Evolutionary conservation across 176 grass and related monocot species (phyloP), one percentile per base, ranked within the genome.

Genomic region (Calamus simplicifolius): DNA sequence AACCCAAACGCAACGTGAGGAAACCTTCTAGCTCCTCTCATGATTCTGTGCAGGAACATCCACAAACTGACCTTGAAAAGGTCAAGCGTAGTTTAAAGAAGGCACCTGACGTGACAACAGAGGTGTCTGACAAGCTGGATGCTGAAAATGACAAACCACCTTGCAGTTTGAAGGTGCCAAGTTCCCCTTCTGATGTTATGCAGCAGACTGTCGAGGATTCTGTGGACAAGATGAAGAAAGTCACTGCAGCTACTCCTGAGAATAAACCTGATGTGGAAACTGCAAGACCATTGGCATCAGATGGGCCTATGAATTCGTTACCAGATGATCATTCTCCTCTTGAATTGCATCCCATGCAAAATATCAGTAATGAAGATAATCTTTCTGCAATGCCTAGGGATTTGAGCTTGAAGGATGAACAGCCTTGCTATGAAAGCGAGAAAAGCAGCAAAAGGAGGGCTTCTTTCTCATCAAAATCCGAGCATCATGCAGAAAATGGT

Each of bases 21-120:
- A 95, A 84, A 65, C 38, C 73, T 0, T 54, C 68, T 57, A 66
- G 25, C 16, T 53, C 53, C 27, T 26, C 63, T 67, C 58, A 51
- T 68, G 87, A 91, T 64, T 75, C 81, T 58, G 67, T 68, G 25
- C 87, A 79, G 66, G 87, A 88, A 55, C 77, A 71, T 66, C 75
- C 82, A 54, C 76, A 90, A 72, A 85, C 81, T 63, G 93, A 97
- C 73, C 84, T 97, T 50, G 93, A 97, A 60, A 91, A 87, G 71
- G 93, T 91, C 57, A 97, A 97, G 65, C 79, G 78, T 29, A 97
- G 73, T 58, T 84, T 97, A 57, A 82, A 85, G 68, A 97, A 91
- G 75, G 81, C 88, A 58, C 80, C 84, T 61, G 85, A 64, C 71
- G 69, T 72, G 49, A 77, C 68, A 27, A 67, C 73, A 75, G 89